These are phyloP conservation scores for Tricholoma bakamatsutake DNA, from an alignment of 768 basidiomycete species.

Conservation along the genomic window DNA sequence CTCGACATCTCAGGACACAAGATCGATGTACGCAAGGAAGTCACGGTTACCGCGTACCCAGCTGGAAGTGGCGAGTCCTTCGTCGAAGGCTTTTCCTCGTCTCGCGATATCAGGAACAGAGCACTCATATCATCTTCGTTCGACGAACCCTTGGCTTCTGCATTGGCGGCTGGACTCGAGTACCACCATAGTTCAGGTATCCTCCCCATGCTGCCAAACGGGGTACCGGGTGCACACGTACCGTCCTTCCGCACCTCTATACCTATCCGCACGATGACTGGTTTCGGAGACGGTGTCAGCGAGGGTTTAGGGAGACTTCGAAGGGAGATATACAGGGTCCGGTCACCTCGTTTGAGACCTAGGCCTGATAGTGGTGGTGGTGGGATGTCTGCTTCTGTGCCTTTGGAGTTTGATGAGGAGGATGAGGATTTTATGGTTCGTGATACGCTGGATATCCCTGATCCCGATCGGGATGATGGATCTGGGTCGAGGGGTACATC, in stretches of 20 bases:
- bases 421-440: constrained; percentile 51
- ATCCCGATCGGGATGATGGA: constrained; percentile 4
- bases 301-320: constrained; percentile 56
- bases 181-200: constrained; percentile 37
- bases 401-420: constrained; percentile 61
- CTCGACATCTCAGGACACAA: constrained; percentile 50
- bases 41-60: constrained; percentile 55
- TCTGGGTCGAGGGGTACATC: constrained; percentile 19
- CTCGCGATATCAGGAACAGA: constrained; percentile 31
- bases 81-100: constrained; percentile 41
- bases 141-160: constrained; percentile 74
- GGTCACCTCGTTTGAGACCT: constrained; percentile 35
- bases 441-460: constrained; percentile 13
- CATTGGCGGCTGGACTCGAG: constrained; percentile 60
- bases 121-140: constrained; percentile 50
- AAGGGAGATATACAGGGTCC: constrained; percentile 48
- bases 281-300: constrained; percentile 48
- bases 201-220: constrained; percentile 83
- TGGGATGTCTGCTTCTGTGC: constrained; percentile 28
- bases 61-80: constrained; percentile 39
- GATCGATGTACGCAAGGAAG: constrained; percentile 68
- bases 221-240: constrained; percentile 30
- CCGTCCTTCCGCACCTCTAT: constrained; percentile 44
- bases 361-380: constrained; percentile 15
- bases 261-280: constrained; percentile 51